Evolutionary conservation across 306 rosid species (phyloP), one percentile per base, ranked within the genome.

Genomic region (Sicyos baderoa): DNA sequence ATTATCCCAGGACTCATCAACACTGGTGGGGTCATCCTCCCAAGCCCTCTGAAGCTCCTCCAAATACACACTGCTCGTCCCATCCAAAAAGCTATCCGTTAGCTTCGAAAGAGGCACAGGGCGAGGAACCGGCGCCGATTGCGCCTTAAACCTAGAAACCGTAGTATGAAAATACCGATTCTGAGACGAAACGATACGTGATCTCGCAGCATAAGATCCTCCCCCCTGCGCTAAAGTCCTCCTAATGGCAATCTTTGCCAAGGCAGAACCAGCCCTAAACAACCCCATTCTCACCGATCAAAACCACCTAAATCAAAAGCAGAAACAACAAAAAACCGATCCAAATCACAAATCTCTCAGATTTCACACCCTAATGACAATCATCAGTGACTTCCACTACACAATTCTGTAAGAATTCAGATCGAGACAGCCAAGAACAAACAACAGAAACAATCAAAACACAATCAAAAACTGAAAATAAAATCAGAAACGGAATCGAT

Each of bases 11-110:
- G 99, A 93, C 86, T 90, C 99, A 76, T 88, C 99, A 6, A 93
- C 96, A 70, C 99, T 93, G 44, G 70, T 83, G 12, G 99, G 99
- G 27, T 90, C 96, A 64, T 86, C 94, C 66, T 93, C 99, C 99
- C 99, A 93, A 16, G 96, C 96, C 84, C 99, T 85, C 75, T 93
- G 97, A 79, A 93, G 96, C 83, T 91, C 97, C 73, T 93, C 99
- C 75, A 88, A 77, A 71, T 93, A 93, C 58, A 93, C 99, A 76
- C 91, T 93, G 78, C 96, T 93, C 0, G 97, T 89, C 62, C 99
- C 99, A 84, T 93, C 96, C 58, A 90, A 70, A 80, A 93, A 93
- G 78, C 94, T 93, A 37, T 93, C 99, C 9, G 91, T 93, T 22
- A 93, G 79, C 81, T 83, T 82, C 18, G 99, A 93, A 40, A 93